Evolutionary conservation across 352 stramenopile genomes (phyloP), one percentile per base, ranked within the genome.

Genomic region (Globisporangium emineosum): DNA sequence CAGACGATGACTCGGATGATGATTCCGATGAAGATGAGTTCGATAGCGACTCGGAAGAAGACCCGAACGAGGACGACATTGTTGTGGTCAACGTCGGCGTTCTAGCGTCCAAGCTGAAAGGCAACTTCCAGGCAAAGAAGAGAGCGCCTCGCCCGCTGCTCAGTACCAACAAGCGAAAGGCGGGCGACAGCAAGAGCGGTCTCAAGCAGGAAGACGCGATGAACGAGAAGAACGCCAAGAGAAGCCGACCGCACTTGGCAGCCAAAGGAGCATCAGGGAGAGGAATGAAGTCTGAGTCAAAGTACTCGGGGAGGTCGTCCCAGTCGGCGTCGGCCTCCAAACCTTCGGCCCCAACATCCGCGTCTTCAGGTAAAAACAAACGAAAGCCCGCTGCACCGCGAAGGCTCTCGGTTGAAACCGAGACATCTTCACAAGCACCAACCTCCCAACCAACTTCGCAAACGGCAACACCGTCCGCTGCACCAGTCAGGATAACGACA

Each of bases 151-250:
- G 71, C 2, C 71, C 71, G 12, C 54, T 73, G 33, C 54, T 78
- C 32, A 69, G 62, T 35, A 78, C 71, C 8, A 37, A 62, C 15
- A 57, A 71, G 37, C 67, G 53, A 43, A 68, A 69, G 32, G 37
- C 25, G 1, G 42, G 45, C 2, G 19, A 47, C 51, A 62, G n/a
- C 33, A 35, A 60, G 6, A 64, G 50, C 25, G 37, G 5, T 1
- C 21, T 33, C 13, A 72, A 60, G 29, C 33, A 35, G 32, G 43
- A 32, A 35, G 17, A 43, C 37, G 13, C 37, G n/a, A n/a, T 15
- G 5, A 43, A 43, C 37, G 5, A 43, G 37, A 67, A 59, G 52
- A 43, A 37, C 62, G 43, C 6, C 57, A 72, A 32, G 13, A 43
- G 37, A 15, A 43, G 37, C 8, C 37, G 37, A 3, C 15, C 45